Conservation (phyloP, 176 grass and related monocot genomes). For the Juncus effusus region DNA sequence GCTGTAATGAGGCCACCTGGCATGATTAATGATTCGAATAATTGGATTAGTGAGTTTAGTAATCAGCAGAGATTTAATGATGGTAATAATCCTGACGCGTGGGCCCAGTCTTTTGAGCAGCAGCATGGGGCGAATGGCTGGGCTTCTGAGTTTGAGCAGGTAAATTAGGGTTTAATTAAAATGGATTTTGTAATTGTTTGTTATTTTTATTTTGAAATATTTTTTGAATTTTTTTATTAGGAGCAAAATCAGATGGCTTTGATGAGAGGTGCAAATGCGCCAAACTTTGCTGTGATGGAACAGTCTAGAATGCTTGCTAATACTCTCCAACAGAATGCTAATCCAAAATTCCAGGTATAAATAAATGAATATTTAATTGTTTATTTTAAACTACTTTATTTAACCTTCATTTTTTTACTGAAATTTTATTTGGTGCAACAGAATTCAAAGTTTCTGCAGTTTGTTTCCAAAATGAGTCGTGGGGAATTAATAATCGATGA, state of each 20-base stretch:
- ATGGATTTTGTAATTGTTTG: not conserved
- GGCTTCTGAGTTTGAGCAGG: slow-evolving; percentile 97
- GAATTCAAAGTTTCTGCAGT: slow-evolving; percentile 99
- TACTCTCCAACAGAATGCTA: slow-evolving; percentile 73
- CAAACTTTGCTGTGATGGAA: slow-evolving; percentile 74
- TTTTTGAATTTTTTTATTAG: slow-evolving; percentile 23
- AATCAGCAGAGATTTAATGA: slow-evolving; percentile 19
- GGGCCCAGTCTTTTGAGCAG: slow-evolving; percentile 88
- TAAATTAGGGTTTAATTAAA: slow-evolving; percentile 24
- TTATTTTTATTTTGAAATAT: slow-evolving; percentile 15
- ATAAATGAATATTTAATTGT: not conserved
- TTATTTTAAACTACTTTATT: slow-evolving; percentile 24
- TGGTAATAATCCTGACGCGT: slow-evolving; percentile 64
- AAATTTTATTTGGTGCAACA: slow-evolving; percentile 15
- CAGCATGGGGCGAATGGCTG: slow-evolving; percentile 90
- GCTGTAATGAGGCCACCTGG: slow-evolving; percentile 38
- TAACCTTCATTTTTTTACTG: slow-evolving; percentile 22
- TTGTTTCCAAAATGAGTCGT: slow-evolving; percentile 98
- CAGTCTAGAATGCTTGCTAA: slow-evolving; percentile 94
- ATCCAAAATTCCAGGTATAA: slow-evolving; percentile 96
- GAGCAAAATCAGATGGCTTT: slow-evolving; percentile 79
- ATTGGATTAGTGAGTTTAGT: slow-evolving; percentile 80
- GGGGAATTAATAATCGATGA: slow-evolving; percentile 97
- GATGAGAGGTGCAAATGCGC: slow-evolving; percentile 52
- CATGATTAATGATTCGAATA: slow-evolving; percentile 76